Evolutionary conservation across 2,329 filamentous ascomycete species (phyloP), one percentile per base, ranked within the genome.

Genomic region (Monosporascus sp.): DNA sequence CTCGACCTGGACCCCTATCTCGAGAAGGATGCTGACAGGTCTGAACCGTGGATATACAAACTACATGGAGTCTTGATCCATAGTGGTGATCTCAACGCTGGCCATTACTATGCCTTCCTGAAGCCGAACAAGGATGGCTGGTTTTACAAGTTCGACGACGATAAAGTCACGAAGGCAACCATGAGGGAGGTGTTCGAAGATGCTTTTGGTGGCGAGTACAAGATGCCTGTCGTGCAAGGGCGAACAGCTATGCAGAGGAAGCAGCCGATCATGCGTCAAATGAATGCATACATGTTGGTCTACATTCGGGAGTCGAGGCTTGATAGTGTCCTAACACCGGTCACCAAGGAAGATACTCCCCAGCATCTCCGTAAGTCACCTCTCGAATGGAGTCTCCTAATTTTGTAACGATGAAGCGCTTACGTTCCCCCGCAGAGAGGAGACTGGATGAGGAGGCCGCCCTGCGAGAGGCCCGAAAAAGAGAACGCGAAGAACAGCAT

Each of bases 201-300:
- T 60, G 99, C 97, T 71, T 99, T 90, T 71, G 94, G 94, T 45
- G 94, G 94, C 51, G 91, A 96, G 66, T 95, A 91, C 66, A 76
- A 73, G 27, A 71, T 75, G 6, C 71, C 77, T 1, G 77, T 77
- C 51, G 75, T 77, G 9, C 71, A 73, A 43, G 61, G 73, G 14
- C 76, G 78, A n/a, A 66, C 74, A 2, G 69, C 73, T 3, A 64
- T 74, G n/a, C 76, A 79, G 49, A 84, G 82, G 69, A 81, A 81
- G 66, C 71, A 76, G 3, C 81, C 83, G 1, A 70, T 84, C 63
- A 80, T 86, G 73, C 79, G 84, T 51, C 82, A 85, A 56, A 87
- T 85, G 72, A 99, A 92, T 69, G 95, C 94, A 5, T 99, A 99
- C 77, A 99, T 99, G 94, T 74, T 99, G 77, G 95, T 99, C 2